Percentiles rank a stretch among this genome's conserved stretches.
Evolutionary conservation across 768 basidiomycete genomes (phyloP).

Genomic region (Boletus rubroflammeus): DNA sequence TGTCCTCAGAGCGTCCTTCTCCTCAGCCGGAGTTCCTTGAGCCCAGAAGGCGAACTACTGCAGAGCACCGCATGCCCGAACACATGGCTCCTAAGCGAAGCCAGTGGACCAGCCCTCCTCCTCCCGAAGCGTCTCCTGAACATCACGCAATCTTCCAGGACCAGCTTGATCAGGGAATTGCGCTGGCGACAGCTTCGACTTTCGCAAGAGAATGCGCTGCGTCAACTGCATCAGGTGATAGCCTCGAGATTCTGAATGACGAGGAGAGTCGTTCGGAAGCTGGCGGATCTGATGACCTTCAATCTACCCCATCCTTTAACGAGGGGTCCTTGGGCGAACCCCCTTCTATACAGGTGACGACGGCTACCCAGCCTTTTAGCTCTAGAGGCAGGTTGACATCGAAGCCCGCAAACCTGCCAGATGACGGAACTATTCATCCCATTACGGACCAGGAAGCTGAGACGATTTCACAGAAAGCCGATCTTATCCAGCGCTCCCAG

Average conservation of each 20-base stretch:
- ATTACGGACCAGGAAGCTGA: slow-evolving; percentile 5
- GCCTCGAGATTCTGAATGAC: slow-evolving; percentile 59
- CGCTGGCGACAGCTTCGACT: slow-evolving; percentile 63
- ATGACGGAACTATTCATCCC: slow-evolving; percentile 1
- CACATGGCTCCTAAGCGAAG: slow-evolving; percentile 80
- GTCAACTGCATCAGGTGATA: slow-evolving; percentile 55
- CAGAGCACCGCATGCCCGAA: slow-evolving; percentile 44
- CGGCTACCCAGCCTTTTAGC: slow-evolving; percentile 6
- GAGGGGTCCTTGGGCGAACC: slow-evolving; percentile 39
- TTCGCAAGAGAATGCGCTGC: slow-evolving; percentile 53
- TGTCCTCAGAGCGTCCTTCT: slow-evolving; percentile 46
- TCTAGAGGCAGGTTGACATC: slow-evolving; percentile 29
- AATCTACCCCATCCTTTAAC: slow-evolving; percentile 63
- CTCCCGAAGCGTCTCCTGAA: slow-evolving; percentile 65
- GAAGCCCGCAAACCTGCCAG: slow-evolving; percentile 6
- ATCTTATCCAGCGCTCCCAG: slow-evolving; percentile 41
- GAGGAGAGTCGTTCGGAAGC: slow-evolving; percentile 58
- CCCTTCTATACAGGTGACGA: slow-evolving; percentile 10
- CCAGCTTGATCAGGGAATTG: slow-evolving; percentile 61
- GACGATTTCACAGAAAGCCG: slow-evolving; percentile 32
- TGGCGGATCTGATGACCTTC: slow-evolving; percentile 64
- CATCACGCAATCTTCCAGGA: slow-evolving; percentile 67
- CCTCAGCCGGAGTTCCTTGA: slow-evolving; percentile 50
- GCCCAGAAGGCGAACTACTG: slow-evolving; percentile 32
- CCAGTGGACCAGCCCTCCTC: slow-evolving; percentile 85